phyloP scores from a whole-genome alignment of 306 rosid species.

The Inga laurina region DNA sequence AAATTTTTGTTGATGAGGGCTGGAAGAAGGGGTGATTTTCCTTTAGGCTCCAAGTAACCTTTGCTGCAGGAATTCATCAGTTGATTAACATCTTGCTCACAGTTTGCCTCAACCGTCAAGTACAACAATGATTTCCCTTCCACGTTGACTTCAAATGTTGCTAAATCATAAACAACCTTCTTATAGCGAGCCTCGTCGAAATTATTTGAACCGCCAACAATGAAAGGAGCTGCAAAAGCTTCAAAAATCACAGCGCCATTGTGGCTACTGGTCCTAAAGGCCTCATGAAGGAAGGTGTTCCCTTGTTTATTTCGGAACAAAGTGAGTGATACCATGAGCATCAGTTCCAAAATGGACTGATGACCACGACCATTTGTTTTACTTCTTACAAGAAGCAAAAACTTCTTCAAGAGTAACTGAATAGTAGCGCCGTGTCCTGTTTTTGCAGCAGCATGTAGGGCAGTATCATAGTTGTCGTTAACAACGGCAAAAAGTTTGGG shows the following conservation, averaged over 20 bases:
- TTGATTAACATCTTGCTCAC: background rate
- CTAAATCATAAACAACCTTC: background rate
- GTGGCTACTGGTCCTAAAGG: background rate
- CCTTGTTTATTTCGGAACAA: background rate
- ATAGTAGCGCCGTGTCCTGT: background rate
- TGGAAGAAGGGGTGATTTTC: background rate
- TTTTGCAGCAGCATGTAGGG: slow-evolving; percentile 12
- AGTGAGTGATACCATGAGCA: background rate
- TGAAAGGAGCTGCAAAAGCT: background rate
- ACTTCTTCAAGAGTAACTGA: background rate
- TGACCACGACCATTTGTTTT: background rate
- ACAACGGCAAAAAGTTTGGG: background rate
- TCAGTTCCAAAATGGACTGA: background rate
- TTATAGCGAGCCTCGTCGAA: background rate
- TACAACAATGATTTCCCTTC: background rate
- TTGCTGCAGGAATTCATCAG: background rate
- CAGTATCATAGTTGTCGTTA: background rate
- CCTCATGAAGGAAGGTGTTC: background rate
- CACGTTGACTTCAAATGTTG: background rate
- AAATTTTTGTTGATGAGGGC: background rate
- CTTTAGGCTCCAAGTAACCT: background rate
- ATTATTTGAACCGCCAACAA: background rate
- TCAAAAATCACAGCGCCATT: background rate
- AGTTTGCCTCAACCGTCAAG: background rate
- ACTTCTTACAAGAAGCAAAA: no score